Evolutionary conservation across 257 asterid genomes (phyloP).

Genomic region (Buddleja alternifolia): DNA sequence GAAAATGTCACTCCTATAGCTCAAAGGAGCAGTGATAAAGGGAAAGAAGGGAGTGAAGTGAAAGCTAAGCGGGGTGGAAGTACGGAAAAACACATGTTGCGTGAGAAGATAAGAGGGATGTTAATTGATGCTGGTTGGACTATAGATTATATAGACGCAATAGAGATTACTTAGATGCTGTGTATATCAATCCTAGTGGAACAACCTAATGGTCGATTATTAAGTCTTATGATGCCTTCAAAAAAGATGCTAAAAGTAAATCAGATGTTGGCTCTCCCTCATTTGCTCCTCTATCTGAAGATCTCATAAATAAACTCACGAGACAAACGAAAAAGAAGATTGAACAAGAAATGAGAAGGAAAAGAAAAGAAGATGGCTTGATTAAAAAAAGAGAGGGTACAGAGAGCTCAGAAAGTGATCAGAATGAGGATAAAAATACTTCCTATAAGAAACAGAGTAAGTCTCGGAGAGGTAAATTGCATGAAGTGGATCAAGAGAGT

Average conservation of each 20-base stretch:
- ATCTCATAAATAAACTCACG: constrained; percentile 79
- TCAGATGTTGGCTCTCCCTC: constrained; percentile 53
- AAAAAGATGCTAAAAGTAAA: constrained; percentile 53
- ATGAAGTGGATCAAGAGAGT: constrained; percentile 37
- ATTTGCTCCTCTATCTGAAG: constrained; percentile 75
- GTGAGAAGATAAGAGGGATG: constrained; percentile 90
- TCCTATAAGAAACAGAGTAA: constrained; percentile 49
- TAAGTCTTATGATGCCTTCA: constrained; percentile 93
- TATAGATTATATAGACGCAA: constrained; percentile 87
- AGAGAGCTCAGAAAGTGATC: constrained; percentile 63
- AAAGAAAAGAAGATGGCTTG: constrained; percentile 58
- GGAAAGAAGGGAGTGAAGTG: constrained; percentile 48
- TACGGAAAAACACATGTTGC: constrained; percentile 92
- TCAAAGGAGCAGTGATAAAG: constrained; percentile 22
- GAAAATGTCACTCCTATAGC: constrained; percentile 40
- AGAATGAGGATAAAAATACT: constrained; percentile 50
- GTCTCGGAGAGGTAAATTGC: constrained; percentile 36
- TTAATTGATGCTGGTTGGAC: constrained; percentile 81
- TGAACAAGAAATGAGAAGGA: constrained; percentile 77
- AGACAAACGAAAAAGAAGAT: constrained; percentile 89
- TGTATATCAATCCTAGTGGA: constrained; percentile 83
- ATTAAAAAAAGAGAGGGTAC: constrained; percentile 40
- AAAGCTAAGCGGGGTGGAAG: constrained; percentile 76
- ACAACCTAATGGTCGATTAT: constrained; percentile 97
- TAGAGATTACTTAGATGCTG: constrained; percentile 95